Evolutionary conservation across 306 rosid species (phyloP).

Genomic region (Inga oerstediana): DNA sequence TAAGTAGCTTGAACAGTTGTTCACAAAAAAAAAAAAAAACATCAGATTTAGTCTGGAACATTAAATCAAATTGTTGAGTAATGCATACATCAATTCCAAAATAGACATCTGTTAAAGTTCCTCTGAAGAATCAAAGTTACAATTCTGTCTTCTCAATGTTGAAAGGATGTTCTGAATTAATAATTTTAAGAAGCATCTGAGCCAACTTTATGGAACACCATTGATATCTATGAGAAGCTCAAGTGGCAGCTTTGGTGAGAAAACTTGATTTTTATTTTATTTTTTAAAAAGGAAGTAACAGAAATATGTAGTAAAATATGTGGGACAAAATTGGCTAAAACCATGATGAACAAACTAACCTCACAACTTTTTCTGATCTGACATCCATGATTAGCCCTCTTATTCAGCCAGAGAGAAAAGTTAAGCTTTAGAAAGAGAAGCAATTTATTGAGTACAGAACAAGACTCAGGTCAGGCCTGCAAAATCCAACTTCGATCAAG

Average conservation of each 20-base stretch:
- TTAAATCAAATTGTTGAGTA: background rate
- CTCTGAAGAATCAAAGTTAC: background rate
- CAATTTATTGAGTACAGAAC: background rate
- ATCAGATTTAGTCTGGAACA: background rate
- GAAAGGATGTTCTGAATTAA: background rate
- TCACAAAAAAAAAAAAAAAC: slow-evolving; percentile 14
- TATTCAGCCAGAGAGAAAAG: slow-evolving; percentile 24
- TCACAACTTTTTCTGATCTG: slow-evolving; percentile 51
- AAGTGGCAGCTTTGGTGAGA: background rate
- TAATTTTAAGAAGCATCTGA: background rate
- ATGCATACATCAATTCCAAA: background rate
- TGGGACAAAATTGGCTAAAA: background rate
- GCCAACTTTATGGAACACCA: background rate
- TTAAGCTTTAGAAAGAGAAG: slow-evolving; percentile 23
- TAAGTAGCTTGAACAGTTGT: background rate
- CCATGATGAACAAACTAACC: slow-evolving; percentile 49
- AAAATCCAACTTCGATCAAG: slow-evolving; percentile 29
- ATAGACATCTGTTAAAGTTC: background rate
- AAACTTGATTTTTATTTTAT: background rate
- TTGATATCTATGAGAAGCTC: background rate
- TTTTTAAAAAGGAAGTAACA: background rate
- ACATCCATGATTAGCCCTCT: slow-evolving; percentile 46
- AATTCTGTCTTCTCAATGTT: background rate
- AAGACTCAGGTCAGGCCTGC: slow-evolving; percentile 26
- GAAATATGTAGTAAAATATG: slow-evolving; percentile 11